Evolutionary conservation across 176 grass and related monocot species (phyloP).

Genomic region (Lolium rigidum): DNA sequence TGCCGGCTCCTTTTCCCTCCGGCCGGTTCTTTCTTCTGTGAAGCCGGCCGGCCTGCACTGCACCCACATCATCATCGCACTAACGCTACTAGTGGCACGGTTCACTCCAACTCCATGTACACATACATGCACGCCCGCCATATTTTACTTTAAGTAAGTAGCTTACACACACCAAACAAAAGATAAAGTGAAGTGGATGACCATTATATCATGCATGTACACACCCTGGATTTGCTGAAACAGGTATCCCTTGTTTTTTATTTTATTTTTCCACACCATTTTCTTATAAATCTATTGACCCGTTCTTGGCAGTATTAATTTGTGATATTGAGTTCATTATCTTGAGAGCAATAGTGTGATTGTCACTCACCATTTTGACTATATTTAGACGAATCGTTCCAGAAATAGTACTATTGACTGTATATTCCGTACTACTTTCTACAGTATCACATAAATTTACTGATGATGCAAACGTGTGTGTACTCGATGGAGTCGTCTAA

Average conservation of each 20-base stretch:
- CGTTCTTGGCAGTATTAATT: not conserved
- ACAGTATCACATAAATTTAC: not conserved
- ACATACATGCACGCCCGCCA: not conserved
- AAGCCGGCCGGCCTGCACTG: slow-evolving; percentile 33
- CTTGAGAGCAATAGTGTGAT: not conserved
- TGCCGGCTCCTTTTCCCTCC: slow-evolving; percentile 34
- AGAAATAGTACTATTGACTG: not conserved
- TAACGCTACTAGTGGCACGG: slow-evolving; percentile 39
- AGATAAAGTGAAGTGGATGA: slow-evolving; percentile 37
- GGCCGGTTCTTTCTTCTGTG: slow-evolving; percentile 36
- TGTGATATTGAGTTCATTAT: not conserved
- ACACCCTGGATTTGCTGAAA: slow-evolving; percentile 3
- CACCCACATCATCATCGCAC: slow-evolving; percentile 43
- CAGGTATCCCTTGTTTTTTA: not conserved
- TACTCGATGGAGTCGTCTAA: slow-evolving; percentile 26
- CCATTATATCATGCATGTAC: slow-evolving; percentile 16
- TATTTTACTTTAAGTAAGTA: slow-evolving; percentile 39
- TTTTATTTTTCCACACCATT: not conserved
- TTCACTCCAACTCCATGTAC: slow-evolving; percentile 35
- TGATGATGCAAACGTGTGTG: not conserved
- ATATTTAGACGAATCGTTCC: not conserved
- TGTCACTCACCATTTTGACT: slow-evolving; percentile 5
- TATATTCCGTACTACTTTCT: not conserved
- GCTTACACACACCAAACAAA: slow-evolving; percentile 56
- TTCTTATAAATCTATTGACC: slow-evolving; percentile 6